phyloP scores from a whole-genome alignment of 1,139 yeast species.

The Magnusiomyces suaveolens region DNA sequence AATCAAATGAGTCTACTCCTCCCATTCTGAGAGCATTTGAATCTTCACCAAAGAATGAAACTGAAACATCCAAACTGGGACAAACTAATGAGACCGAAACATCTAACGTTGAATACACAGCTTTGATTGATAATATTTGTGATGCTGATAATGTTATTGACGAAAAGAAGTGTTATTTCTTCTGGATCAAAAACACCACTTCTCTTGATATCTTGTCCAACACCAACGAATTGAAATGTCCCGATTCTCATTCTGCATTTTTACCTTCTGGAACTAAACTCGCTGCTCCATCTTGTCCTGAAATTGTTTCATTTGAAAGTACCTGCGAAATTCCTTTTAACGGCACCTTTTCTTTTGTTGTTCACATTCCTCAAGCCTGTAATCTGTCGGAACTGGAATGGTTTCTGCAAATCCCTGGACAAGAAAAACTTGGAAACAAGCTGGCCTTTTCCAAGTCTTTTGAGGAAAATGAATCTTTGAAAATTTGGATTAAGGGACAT shows the following conservation, averaged over 20 bases:
- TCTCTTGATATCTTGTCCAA: not conserved
- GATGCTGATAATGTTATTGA: not conserved
- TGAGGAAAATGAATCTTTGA: constrained; percentile 10
- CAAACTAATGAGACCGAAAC: not conserved
- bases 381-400: not conserved
- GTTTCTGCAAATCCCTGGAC: not conserved
- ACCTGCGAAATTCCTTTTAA: not conserved
- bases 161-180: not conserved
- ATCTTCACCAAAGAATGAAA: not conserved
- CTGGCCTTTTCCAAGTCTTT: constrained; percentile 5
- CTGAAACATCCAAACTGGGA: constrained; percentile 1
- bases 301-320: not conserved
- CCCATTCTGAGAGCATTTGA: no score
- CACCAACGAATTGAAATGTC: not conserved
- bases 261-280: constrained; percentile 1
- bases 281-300: not conserved
- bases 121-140: not conserved
- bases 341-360: not conserved
- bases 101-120: constrained; percentile 1
- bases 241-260: not conserved
- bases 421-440: not conserved
- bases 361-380: not conserved
- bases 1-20: not conserved
- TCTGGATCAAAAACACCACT: not conserved
- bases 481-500: constrained; percentile 4